These are phyloP conservation scores for Gracilaria gracilis DNA, from an alignment of 23 red algal species.

Conservation along the genomic window DNA sequence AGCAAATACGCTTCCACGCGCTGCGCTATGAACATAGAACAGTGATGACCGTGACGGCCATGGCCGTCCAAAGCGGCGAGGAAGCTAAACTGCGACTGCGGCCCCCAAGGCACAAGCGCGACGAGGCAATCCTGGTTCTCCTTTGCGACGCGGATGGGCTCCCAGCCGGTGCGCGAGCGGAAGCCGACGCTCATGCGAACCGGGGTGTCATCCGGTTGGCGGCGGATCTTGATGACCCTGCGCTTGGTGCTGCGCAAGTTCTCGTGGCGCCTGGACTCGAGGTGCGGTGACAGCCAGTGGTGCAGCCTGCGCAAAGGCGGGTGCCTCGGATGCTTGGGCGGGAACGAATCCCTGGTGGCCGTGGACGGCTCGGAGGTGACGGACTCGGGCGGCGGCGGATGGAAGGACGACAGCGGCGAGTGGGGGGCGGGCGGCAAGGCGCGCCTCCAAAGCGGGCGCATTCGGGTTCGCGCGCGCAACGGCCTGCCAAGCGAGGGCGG, in stretches of 20 bases:
- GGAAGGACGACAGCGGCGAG: neutral
- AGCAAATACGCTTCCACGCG: slow-evolving; percentile 39
- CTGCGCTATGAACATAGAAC: slow-evolving; percentile 70
- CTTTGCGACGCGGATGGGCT: slow-evolving; percentile 83
- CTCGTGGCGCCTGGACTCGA: slow-evolving; percentile 33
- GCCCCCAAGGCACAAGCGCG: slow-evolving; percentile 63
- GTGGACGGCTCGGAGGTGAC: slow-evolving; percentile 36
- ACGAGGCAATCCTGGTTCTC: slow-evolving; percentile 84
- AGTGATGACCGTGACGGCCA: slow-evolving; percentile 75
- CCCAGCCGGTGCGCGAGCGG: slow-evolving; percentile 88
- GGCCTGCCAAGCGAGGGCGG: neutral
- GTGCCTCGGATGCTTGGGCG: neutral
- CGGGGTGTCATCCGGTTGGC: slow-evolving; percentile 66
- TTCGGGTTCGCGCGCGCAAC: neutral
- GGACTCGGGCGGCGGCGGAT: slow-evolving; percentile 7
- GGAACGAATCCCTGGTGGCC: slow-evolving; percentile 5
- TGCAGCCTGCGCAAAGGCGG: slow-evolving; percentile 2
- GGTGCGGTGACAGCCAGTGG: neutral
- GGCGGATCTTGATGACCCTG: slow-evolving; percentile 62
- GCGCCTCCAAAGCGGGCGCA: neutral
- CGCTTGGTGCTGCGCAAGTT: slow-evolving; percentile 72
- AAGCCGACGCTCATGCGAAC: slow-evolving; percentile 76
- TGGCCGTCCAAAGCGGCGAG: slow-evolving; percentile 93
- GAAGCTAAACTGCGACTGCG: slow-evolving; percentile 54
- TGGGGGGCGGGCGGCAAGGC: neutral